Percentiles rank a stretch among this genome's conserved stretches.
These are phyloP conservation scores for Calonectria naviculata DNA, from an alignment of 2,329 filamentous ascomycete genomes.

Conservation along the genomic window DNA sequence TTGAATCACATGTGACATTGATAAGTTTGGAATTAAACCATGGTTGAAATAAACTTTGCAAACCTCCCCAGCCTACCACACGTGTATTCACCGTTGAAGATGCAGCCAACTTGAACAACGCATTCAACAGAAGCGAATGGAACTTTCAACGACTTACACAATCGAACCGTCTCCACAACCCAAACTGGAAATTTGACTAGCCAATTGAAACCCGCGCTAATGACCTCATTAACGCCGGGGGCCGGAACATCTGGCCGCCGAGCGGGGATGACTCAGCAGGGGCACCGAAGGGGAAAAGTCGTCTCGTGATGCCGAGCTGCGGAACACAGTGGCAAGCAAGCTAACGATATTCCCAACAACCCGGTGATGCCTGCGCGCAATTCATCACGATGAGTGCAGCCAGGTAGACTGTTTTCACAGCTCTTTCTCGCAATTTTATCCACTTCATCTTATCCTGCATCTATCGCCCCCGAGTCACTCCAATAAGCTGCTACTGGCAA, in stretches of 20 bases:
- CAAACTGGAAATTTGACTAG: not conserved
- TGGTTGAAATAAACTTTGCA: not conserved
- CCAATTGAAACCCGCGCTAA: conserved; percentile 22
- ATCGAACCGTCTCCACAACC: not conserved
- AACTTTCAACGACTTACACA: conserved; percentile 1
- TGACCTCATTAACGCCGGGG: conserved; percentile 13
- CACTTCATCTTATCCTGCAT: conserved; percentile 15
- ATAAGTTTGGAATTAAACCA: not conserved
- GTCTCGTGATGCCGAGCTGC: conserved; percentile 42
- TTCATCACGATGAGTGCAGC: conserved; percentile 41
- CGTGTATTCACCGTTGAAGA: not conserved
- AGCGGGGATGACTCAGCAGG: conserved; percentile 37
- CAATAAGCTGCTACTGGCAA: not conserved
- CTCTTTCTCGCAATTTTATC: conserved; percentile 27
- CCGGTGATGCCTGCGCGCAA: conserved; percentile 36
- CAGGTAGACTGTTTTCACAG: conserved; percentile 33
- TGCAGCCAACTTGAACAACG: not conserved
- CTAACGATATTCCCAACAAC: conserved; percentile 32
- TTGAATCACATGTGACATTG: not conserved
- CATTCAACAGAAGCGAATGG: not conserved
- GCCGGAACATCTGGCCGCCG: conserved; percentile 38
- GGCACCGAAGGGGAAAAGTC: conserved; percentile 37
- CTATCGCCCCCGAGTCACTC: not conserved
- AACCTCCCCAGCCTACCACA: not conserved
- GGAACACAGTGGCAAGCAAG: conserved; percentile 44